These are phyloP conservation scores for Eucalyptus curtisii DNA, from an alignment of 345 rosid genomes.

Conservation along the genomic window DNA sequence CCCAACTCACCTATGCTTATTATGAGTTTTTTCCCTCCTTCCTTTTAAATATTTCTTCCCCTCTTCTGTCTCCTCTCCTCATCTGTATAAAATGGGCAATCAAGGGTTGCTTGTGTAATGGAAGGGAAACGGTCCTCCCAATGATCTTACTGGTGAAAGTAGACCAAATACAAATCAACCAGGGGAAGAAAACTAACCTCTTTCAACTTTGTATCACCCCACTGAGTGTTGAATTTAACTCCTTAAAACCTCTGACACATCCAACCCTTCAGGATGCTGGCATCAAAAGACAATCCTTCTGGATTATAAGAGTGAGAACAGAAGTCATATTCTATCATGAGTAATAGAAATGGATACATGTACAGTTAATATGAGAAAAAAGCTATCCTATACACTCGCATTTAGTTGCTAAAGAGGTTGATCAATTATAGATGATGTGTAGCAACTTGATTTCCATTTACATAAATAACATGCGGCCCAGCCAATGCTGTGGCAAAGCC, in stretches of 20 bases:
- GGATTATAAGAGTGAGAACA: not conserved
- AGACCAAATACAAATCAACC: not conserved
- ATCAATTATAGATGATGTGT: not conserved
- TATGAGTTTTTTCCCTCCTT: no score
- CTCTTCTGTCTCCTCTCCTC: no score
- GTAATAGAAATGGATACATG: fast-evolving
- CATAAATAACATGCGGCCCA: not conserved
- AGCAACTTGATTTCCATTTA: not conserved
- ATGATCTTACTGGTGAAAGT: no score
- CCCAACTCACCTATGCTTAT: no score
- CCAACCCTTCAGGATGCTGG: not conserved
- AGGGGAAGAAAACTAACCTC: conserved; percentile 12
- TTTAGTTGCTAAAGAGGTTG: fast-evolving
- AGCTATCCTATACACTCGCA: not conserved
- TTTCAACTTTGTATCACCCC: conserved; percentile 10
- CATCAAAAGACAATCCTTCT: not conserved
- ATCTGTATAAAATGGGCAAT: no score
- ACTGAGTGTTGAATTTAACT: conserved; percentile 16
- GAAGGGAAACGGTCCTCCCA: no score
- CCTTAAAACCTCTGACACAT: conserved; percentile 9
- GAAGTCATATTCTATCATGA: not conserved
- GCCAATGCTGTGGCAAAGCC: not conserved
- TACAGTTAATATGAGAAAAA: no score
- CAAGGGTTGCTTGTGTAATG: no score
- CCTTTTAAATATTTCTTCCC: no score